These are phyloP conservation scores for Pleurotus eryngii DNA, from an alignment of 768 basidiomycete species.

Conservation along the genomic window DNA sequence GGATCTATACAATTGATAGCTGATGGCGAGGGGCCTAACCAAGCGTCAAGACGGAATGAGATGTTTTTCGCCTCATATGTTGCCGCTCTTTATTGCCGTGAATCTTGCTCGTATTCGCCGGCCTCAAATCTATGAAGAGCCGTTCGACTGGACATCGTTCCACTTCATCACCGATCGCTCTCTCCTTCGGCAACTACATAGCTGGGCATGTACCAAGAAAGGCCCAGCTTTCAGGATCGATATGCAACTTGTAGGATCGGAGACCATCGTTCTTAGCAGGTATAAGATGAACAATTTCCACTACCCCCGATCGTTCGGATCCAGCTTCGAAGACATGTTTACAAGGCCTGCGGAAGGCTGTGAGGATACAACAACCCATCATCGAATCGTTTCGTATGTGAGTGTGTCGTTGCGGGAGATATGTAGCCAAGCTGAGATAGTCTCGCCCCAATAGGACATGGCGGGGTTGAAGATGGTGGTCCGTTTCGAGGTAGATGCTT, in stretches of 20 bases:
- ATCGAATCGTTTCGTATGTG: constrained; percentile 63
- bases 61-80: constrained; percentile 12
- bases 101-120: constrained; percentile 28
- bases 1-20: no score
- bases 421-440: no score
- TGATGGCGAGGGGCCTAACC: no score
- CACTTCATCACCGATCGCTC: constrained; percentile 65
- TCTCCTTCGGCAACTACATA: constrained; percentile 56
- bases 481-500: constrained; percentile 56
- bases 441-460: constrained; percentile 40
- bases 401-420: constrained; percentile 17
- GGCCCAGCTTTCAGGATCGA: constrained; percentile 61
- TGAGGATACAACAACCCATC: constrained; percentile 50
- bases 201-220: constrained; percentile 36
- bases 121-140: constrained; percentile 22
- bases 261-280: constrained; percentile 61
- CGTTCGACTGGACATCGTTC: constrained; percentile 40
- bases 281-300: constrained; percentile 32
- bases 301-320: constrained; percentile 36
- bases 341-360: constrained; percentile 49
- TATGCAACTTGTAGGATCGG: constrained; percentile 55
- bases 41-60: no score
- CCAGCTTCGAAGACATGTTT: constrained; percentile 58
- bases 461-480: constrained; percentile 58
- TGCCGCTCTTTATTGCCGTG: constrained; percentile 61